Percentiles rank a stretch among this genome's conserved stretches.
Evolutionary conservation across 2,329 filamentous ascomycete species (phyloP).

Genomic region (Juglanconis oblonga): DNA sequence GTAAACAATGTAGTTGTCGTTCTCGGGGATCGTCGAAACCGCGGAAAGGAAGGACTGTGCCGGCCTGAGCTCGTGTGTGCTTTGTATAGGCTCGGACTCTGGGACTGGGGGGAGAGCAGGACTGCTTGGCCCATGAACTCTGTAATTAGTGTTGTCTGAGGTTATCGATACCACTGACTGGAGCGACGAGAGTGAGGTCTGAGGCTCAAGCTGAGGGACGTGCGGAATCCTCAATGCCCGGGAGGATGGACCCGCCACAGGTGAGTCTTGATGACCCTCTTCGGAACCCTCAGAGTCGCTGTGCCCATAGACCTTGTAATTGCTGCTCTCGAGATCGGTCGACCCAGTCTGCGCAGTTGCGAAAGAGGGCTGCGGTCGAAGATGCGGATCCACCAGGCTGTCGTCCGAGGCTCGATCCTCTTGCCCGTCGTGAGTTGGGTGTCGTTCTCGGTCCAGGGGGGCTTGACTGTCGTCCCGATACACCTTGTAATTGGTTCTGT

Average conservation of each 20-base stretch:
- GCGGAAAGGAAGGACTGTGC: conserved; percentile 31
- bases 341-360: conserved; percentile 38
- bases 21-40: conserved; percentile 40
- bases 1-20: conserved; percentile 47
- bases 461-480: conserved; percentile 35
- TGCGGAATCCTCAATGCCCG: conserved; percentile 6
- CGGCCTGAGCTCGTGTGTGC: conserved; percentile 12
- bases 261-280: conserved; percentile 5
- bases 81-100: conserved; percentile 8
- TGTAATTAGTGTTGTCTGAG: conserved; percentile 49
- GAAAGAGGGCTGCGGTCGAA: conserved; percentile 36
- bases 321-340: conserved; percentile 48
- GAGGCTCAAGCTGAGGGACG: conserved; percentile 12
- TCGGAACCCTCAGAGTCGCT: conserved; percentile 27
- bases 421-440: not conserved
- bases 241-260: not conserved
- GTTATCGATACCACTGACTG: conserved; percentile 34
- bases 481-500: conserved; percentile 46
- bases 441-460: not conserved
- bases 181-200: conserved; percentile 12
- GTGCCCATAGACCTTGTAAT: conserved; percentile 53
- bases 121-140: conserved; percentile 42
- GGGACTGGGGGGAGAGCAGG: conserved; percentile 20
- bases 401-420: not conserved
- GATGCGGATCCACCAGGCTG: conserved; percentile 6